These are phyloP conservation scores for Phialophora tarda DNA, from an alignment of 2,329 filamentous ascomycete species.

Conservation along the genomic window DNA sequence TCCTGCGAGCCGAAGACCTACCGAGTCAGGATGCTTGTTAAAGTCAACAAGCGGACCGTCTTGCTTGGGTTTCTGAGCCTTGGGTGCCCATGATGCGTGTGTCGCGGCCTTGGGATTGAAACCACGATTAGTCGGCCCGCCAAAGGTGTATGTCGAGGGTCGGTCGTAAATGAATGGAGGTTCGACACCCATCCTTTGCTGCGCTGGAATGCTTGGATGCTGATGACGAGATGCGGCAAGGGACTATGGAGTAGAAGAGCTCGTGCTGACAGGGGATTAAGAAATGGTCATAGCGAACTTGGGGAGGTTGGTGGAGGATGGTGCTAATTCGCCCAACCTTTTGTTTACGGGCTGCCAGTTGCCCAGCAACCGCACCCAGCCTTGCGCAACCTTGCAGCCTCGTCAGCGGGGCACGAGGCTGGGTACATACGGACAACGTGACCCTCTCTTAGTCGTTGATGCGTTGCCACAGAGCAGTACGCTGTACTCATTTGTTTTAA, in stretches of 20 bases:
- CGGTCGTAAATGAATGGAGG: constrained; percentile 77
- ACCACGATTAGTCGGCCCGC: constrained; percentile 56
- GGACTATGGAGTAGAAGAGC: constrained; percentile 2
- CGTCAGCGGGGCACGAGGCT: constrained; percentile 4
- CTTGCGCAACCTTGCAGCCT: constrained; percentile 3
- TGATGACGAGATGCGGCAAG: constrained; percentile 5
- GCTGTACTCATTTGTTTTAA: background rate
- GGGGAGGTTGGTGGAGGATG: constrained; percentile 10
- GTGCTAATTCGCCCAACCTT: constrained; percentile 7
- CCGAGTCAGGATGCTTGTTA: constrained; percentile 81
- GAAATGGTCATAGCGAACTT: constrained; percentile 14
- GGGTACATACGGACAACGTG: background rate
- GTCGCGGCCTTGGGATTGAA: constrained; percentile 90
- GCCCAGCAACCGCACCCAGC: constrained; percentile 11
- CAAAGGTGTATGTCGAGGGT: constrained; percentile 59
- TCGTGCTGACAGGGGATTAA: constrained; percentile 20
- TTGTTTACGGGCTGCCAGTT: constrained; percentile 13
- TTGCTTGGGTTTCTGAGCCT: constrained; percentile 65
- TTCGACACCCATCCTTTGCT: constrained; percentile 57
- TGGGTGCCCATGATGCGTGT: constrained; percentile 74
- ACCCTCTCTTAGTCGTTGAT: no score
- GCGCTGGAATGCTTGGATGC: constrained; percentile 8
- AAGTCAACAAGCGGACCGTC: constrained; percentile 80
- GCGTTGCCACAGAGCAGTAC: background rate
- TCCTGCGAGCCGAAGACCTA: constrained; percentile 51